Evolutionary conservation across 805 yeast species (phyloP), one percentile per base, ranked within the genome.

Genomic region (Spathaspora boniae): DNA sequence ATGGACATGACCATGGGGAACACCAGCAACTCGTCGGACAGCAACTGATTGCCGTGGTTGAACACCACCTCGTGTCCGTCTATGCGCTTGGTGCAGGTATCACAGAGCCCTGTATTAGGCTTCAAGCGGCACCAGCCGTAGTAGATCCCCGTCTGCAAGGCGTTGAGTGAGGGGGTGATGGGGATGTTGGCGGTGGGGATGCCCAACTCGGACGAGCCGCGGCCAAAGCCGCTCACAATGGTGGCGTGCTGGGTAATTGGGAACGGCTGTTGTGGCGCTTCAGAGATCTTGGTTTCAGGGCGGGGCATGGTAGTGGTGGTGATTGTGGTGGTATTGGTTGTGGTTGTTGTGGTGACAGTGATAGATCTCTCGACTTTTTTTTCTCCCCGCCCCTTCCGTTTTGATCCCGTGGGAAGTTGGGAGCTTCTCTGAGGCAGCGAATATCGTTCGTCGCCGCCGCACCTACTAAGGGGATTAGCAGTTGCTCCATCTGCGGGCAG

Each of bases 121-220:
- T 44, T 39, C 32, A 49, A 46, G 51, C 47, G 50, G 57, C 80
- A 77, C 68, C 74, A 88, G 1, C 99, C 99, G 54, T 79, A 93
- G 59, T 93, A 93, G 6, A 93, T 91, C 3, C 99, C 99, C 0
- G 91, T 73, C 2, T 72, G 74, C 15, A 74, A 65, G 31, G 48
- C 38, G 32, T 62, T 58, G 26, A 75, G 49, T 0, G 76, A 70
- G 1, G 26, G 30, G 16, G 74, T 62, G 3, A 85, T 74, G 1
- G 86, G 83, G 4, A 91, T 75, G 51, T 91, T 91, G 5, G 97
- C 98, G 0, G 99, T 93, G 2, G 98, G 98, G 29, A 88, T 83
- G 0, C 98, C 98, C 27, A 93, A 69, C 47, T 87, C 96, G 0
- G 93, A 59, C 0, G 97, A 86, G 0, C 99, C 99, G 36, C 99